Percentiles rank a stretch among this genome's conserved stretches.
Conservation (phyloP, 164 flowering plant genomes). For the Cinnamomum chago region DNA sequence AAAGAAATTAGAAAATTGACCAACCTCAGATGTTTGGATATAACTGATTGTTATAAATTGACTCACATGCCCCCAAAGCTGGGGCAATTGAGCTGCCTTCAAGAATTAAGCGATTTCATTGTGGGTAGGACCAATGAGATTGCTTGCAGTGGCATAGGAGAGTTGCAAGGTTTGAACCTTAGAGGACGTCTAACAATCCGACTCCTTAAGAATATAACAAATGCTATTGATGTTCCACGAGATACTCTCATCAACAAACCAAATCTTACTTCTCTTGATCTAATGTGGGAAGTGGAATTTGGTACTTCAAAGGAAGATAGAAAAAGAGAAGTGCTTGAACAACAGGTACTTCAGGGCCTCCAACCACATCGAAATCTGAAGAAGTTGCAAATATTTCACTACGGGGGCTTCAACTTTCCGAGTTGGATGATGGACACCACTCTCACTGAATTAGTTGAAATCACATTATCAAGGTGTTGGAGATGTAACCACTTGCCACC, state of each 20-base stretch:
- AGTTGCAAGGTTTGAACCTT: neutral
- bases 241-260: neutral
- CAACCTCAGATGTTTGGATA: constrained; percentile 7
- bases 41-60: neutral
- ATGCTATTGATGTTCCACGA: no score
- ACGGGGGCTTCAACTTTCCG: no score
- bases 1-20: constrained; percentile 2
- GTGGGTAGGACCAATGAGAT: neutral
- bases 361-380: no score
- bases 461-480: no score
- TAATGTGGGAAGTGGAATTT: no score
- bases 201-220: neutral
- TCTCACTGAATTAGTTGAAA: no score
- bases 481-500: no score
- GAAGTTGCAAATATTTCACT: no score
- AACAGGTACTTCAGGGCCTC: no score
- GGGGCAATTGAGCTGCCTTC: neutral
- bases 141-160: neutral
- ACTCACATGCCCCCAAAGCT: neutral
- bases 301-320: no score
- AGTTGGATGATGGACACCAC: no score
- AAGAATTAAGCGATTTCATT: neutral
- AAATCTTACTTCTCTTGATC: neutral
- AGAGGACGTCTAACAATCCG: neutral
- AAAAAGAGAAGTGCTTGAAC: no score